A percentile compares a stretch with the other conserved stretches of the same genome.
phyloP scores from a whole-genome alignment of 805 yeast species.

The Candida ipomoeae region DNA sequence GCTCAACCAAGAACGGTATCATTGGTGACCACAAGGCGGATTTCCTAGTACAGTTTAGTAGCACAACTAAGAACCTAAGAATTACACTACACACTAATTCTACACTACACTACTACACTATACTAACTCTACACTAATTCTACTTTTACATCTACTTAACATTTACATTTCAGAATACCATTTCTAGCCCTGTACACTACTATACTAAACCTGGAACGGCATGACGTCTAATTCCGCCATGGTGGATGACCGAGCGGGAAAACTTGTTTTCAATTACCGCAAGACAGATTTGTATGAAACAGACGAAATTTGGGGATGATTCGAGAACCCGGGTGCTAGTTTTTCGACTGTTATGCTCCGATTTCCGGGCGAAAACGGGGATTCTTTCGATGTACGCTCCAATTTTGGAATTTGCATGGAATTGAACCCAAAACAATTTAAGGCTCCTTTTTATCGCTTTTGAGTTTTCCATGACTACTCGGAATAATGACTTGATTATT shows the following conservation, averaged over 20 bases:
- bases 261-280: conserved; percentile 59
- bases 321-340: conserved; percentile 54
- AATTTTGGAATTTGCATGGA: conserved; percentile 93
- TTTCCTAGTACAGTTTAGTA: no score
- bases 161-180: no score
- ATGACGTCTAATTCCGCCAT: conserved; percentile 67
- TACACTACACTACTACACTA: no score
- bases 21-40: no score
- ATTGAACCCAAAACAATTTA: conserved; percentile 78
- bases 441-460: conserved; percentile 69
- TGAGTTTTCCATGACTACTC: conserved; percentile 64
- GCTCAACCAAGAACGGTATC: no score
- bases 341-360: conserved; percentile 50
- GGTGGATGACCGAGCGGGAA: conserved; percentile 57
- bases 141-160: no score
- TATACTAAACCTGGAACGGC: conserved; percentile 26
- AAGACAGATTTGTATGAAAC: conserved; percentile 75
- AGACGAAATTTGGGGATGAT: conserved; percentile 77
- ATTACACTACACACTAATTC: no score
- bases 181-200: no score
- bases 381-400: conserved; percentile 22
- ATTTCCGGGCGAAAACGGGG: conserved; percentile 20
- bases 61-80: no score
- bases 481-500: conserved; percentile 48
- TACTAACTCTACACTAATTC: no score